These are phyloP conservation scores for Gentiana straminea DNA, from an alignment of 257 asterid species.

Conservation along the genomic window DNA sequence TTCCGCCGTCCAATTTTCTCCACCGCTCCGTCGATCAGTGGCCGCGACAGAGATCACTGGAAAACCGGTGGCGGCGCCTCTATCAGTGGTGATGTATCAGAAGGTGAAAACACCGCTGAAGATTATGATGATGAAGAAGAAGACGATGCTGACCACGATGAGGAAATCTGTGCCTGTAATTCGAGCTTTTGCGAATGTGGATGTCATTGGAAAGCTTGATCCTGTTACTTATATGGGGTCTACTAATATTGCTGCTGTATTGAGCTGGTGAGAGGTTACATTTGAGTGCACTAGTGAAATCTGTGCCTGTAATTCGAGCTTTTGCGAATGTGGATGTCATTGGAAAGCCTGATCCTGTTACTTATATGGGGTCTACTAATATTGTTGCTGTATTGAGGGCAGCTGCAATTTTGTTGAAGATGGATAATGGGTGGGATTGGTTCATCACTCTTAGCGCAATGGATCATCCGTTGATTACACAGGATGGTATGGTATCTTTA, in stretches of 20 bases:
- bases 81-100: too few relatives aligned
- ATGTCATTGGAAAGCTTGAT: slow-evolving; percentile 95
- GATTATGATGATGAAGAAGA: too few relatives aligned
- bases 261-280: slow-evolving; percentile 74
- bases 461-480: slow-evolving; percentile 91
- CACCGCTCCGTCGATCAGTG: too few relatives aligned
- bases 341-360: slow-evolving; percentile 93
- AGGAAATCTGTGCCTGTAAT: slow-evolving; percentile 69
- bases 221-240: slow-evolving; percentile 91
- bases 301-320: slow-evolving; percentile 64
- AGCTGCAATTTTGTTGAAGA: slow-evolving; percentile 68
- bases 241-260: slow-evolving; percentile 69
- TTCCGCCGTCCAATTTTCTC: too few relatives aligned
- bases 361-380: slow-evolving; percentile 85
- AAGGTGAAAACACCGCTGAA: too few relatives aligned
- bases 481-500: slow-evolving; percentile 62
- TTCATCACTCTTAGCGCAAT: slow-evolving; percentile 73
- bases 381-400: slow-evolving; percentile 81
- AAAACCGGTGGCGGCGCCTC: too few relatives aligned
- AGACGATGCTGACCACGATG: too few relatives aligned
- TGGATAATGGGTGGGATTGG: slow-evolving; percentile 93
- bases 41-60: too few relatives aligned
- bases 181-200: slow-evolving; percentile 84
- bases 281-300: slow-evolving; percentile 54
- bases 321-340: slow-evolving; percentile 93